Evolutionary conservation across 2,329 filamentous ascomycete species (phyloP).

Genomic region (Trichoderma breve): DNA sequence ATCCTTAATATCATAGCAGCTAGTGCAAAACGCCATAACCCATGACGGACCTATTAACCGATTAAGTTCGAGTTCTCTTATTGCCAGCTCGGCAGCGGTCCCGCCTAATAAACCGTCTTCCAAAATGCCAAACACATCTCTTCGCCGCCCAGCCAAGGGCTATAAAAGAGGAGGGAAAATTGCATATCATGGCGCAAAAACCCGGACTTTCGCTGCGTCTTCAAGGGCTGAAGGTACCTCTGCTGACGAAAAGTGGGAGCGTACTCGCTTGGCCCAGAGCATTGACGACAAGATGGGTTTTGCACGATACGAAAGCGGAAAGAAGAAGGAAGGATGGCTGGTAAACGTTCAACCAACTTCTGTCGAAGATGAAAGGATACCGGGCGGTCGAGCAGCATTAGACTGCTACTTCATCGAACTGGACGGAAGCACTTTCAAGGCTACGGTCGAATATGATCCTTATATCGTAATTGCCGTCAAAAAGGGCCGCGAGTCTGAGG

Average conservation of each 20-base stretch:
- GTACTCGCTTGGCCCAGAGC: slow-evolving; percentile 74
- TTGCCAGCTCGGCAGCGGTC: slow-evolving; percentile 12
- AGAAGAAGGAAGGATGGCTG: slow-evolving; percentile 81
- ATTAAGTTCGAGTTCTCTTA: slow-evolving; percentile 22
- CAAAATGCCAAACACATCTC: slow-evolving; percentile 59
- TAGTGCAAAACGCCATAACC: slow-evolving; percentile 6
- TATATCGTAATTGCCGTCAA: slow-evolving; percentile 94
- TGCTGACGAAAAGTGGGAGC: slow-evolving; percentile 88
- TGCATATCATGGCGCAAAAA: slow-evolving; percentile 66
- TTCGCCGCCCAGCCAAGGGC: slow-evolving; percentile 62
- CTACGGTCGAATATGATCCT: slow-evolving; percentile 91
- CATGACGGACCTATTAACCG: slow-evolving; percentile 23
- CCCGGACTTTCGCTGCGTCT: slow-evolving; percentile 77
- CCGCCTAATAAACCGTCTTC: slow-evolving; percentile 5
- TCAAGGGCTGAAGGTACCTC: slow-evolving; percentile 82
- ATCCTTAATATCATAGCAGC: not conserved
- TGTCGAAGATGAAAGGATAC: slow-evolving; percentile 79
- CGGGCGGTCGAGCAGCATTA: slow-evolving; percentile 81
- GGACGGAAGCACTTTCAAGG: slow-evolving; percentile 87
- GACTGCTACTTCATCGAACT: slow-evolving; percentile 98
- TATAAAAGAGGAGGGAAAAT: slow-evolving; percentile 67
- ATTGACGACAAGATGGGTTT: slow-evolving; percentile 98
- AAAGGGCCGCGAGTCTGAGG: slow-evolving; percentile 83
- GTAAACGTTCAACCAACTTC: slow-evolving; percentile 91
- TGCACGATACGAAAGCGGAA: slow-evolving; percentile 83